Base-by-base conservation (phyloP, 805 yeast species). In the Isabelozyma heimii region DNA sequence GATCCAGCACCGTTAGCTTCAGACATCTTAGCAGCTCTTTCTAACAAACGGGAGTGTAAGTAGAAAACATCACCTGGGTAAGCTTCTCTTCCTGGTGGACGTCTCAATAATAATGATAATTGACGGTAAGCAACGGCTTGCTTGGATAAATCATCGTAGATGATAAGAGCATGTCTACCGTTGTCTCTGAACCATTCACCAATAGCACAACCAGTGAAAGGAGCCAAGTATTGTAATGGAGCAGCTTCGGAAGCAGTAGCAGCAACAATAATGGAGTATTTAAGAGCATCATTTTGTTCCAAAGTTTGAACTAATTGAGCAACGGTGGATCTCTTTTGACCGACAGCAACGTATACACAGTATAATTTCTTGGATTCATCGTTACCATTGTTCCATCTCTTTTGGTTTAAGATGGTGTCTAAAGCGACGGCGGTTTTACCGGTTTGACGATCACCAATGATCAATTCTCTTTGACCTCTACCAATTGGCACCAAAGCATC, bases 131-230 rank as follows among this genome's bases (percentile, higher is more conserved):
- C 98, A 74, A 92, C 98, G 61, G 98, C 98, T 83, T 92, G 98
- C 83, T 92, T 92, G 72, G 98, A 92, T 81, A 92, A 85, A 80
- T 92, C 98, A 77, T 92, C 98, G 80, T 82, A 92, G 85, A 90
- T 80, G 77, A 92, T 94, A 80, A 92, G 82, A 66, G 98, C 95
- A 79, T 94, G 98, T 76, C 79, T 89, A 74, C 97, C 97, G 79
- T 92, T 94, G 84, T 94, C 99, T 85, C 99, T 90, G 95, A 94
- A 94, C 99, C 99, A 94, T 83, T 94, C 99, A 82, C 98, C 97
- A 75, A 94, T 91, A 70, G 99, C 96, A 75, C 96, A 87, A 63
- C 91, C 99, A 65, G 99, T 90, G 97, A 94, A 94, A 76, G 99
- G 99, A 82, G 99, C 98, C 75, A 94, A 81, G 84, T 91, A 94